These are phyloP conservation scores for Aureobasidium pullulans DNA, from an alignment of 2,329 filamentous ascomycete species.

Conservation along the genomic window DNA sequence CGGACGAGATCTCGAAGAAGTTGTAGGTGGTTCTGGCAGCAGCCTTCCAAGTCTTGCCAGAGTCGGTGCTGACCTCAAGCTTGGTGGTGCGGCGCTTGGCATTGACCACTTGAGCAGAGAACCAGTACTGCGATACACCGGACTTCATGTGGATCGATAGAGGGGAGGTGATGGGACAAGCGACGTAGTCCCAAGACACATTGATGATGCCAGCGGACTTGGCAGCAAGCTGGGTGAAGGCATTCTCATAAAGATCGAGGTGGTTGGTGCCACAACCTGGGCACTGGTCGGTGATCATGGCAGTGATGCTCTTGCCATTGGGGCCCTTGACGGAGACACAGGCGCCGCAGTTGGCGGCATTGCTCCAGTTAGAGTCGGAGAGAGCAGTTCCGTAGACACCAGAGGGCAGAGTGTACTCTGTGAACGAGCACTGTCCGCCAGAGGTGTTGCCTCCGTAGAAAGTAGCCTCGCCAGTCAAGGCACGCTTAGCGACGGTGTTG, in stretches of 20 bases:
- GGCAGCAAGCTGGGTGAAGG: slow-evolving; percentile 42
- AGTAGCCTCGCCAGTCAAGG: slow-evolving; percentile 20
- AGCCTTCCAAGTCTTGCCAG: slow-evolving; percentile 19
- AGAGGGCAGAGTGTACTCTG: slow-evolving; percentile 53
- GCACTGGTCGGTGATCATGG: slow-evolving; percentile 57
- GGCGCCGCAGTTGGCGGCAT: slow-evolving; percentile 50
- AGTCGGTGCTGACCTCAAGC: slow-evolving; percentile 19
- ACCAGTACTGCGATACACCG: slow-evolving; percentile 21
- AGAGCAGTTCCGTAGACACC: slow-evolving; percentile 55
- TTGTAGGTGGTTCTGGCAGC: slow-evolving; percentile 19
- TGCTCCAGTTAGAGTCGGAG: slow-evolving; percentile 51
- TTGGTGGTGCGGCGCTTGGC: slow-evolving; percentile 18
- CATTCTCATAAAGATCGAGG: slow-evolving; percentile 49
- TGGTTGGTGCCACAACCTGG: slow-evolving; percentile 47
- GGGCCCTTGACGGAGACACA: slow-evolving; percentile 53
- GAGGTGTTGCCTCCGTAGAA: slow-evolving; percentile 23
- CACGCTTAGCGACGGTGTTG: slow-evolving; percentile 5
- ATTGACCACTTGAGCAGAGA: slow-evolving; percentile 21
- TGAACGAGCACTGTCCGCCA: slow-evolving; percentile 55
- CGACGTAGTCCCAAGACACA: slow-evolving; percentile 31
- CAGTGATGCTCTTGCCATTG: slow-evolving; percentile 51
- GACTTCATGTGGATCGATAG: slow-evolving; percentile 20
- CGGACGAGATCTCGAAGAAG: slow-evolving; percentile 19
- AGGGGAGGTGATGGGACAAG: slow-evolving; percentile 18
- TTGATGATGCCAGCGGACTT: slow-evolving; percentile 41